phyloP scores from a whole-genome alignment of 768 basidiomycete genomes.

The Panaeolus cyanescens region DNA sequence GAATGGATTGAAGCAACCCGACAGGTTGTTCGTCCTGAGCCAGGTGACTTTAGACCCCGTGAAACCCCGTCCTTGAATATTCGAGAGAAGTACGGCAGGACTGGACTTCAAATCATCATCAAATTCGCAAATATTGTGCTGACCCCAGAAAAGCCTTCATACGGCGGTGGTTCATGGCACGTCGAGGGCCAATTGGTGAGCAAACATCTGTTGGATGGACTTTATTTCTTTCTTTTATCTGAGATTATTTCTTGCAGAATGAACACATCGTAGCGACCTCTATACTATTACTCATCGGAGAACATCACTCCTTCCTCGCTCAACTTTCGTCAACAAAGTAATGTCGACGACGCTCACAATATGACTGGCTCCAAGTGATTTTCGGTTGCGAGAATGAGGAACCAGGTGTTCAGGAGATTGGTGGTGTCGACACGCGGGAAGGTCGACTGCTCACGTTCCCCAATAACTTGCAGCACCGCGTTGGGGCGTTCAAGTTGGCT shows the following conservation, averaged over 20 bases:
- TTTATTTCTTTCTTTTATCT: background rate
- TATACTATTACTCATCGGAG: conserved; percentile 27
- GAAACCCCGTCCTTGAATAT: background rate
- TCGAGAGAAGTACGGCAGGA: background rate
- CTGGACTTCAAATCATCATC: conserved; percentile 15
- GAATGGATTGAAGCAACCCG: conserved; percentile 10
- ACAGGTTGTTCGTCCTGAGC: conserved; percentile 12
- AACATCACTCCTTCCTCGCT: conserved; percentile 25
- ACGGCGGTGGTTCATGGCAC: conserved; percentile 17
- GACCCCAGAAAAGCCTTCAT: conserved; percentile 16
- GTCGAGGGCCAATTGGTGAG: conserved; percentile 18
- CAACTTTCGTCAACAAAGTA: conserved; percentile 25
- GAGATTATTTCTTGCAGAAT: conserved; percentile 25
- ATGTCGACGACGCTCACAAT: conserved; percentile 9
- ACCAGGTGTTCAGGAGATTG: conserved; percentile 29
- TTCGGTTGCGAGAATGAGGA: conserved; percentile 25
- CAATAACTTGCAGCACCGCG: conserved; percentile 42
- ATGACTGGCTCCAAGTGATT: conserved; percentile 28
- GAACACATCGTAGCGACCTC: conserved; percentile 33
- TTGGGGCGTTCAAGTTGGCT: conserved; percentile 36
- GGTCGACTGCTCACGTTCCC: conserved; percentile 41
- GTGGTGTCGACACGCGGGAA: conserved; percentile 32
- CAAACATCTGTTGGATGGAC: background rate
- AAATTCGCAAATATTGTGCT: conserved; percentile 16
- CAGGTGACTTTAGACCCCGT: conserved; percentile 2